Conservation (phyloP, 2,329 filamentous ascomycete genomes). For the Lomentospora prolificans region DNA sequence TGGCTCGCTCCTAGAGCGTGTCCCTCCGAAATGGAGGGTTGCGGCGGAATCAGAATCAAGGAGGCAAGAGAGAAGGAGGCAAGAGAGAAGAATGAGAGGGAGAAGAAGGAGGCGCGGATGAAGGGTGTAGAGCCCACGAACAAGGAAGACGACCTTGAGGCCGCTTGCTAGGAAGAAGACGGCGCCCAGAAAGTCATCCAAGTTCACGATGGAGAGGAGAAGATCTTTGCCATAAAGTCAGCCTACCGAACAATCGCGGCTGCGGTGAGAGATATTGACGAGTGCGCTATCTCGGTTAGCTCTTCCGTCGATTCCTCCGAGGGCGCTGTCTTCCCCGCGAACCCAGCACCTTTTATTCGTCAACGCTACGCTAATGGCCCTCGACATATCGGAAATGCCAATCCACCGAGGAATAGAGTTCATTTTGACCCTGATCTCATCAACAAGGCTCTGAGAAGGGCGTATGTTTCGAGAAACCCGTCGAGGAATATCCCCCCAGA, state of each 20-base stretch:
- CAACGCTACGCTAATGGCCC: no score
- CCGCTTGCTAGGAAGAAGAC: neutral
- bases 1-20: slow-evolving; percentile 1
- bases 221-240: no score
- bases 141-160: neutral
- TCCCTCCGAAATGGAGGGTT: slow-evolving; percentile 2
- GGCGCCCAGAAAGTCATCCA: neutral
- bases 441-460: no score
- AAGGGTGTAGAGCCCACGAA: neutral
- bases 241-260: neutral
- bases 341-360: no score
- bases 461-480: no score
- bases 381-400: no score
- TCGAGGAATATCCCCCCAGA: no score
- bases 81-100: neutral
- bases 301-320: no score
- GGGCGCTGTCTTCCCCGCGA: no score
- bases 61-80: neutral
- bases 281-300: no score
- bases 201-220: neutral
- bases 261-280: neutral
- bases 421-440: no score
- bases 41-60: slow-evolving; percentile 1
- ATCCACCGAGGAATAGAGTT: no score
- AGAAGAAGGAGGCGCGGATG: neutral